phyloP scores from a whole-genome alignment of 2,329 filamentous ascomycete genomes.

The Dendryphion nanum region DNA sequence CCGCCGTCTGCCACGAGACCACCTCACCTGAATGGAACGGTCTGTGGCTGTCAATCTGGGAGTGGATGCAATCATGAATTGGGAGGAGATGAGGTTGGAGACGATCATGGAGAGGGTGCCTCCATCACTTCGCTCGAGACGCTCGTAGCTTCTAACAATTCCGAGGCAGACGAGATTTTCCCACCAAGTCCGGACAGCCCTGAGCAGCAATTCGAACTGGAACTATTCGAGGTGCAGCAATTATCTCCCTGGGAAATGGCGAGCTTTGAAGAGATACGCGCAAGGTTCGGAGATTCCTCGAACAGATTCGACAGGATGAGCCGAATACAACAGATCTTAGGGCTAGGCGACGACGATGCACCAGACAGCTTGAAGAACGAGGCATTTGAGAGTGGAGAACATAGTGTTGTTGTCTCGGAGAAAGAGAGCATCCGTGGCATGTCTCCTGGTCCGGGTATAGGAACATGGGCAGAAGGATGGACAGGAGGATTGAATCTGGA shows the following conservation, averaged over 20 bases:
- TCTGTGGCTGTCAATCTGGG: conserved; percentile 23
- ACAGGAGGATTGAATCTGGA: too few species aligned
- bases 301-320: conserved; percentile 4
- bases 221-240: conserved; percentile 1
- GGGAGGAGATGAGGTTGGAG: conserved; percentile 11
- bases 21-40: conserved; percentile 20
- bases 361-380: conserved; percentile 12
- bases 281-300: background rate
- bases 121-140: conserved; percentile 6
- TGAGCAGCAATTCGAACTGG: conserved; percentile 3
- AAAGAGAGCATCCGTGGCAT: conserved; percentile 12
- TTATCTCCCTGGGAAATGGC: background rate
- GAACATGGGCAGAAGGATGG: conserved; percentile 9
- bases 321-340: conserved; percentile 4
- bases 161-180: conserved; percentile 1
- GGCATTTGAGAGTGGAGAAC: conserved; percentile 9
- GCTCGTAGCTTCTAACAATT: conserved; percentile 8
- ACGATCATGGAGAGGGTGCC: conserved; percentile 8
- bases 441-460: conserved; percentile 24
- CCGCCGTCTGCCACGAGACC: conserved; percentile 11
- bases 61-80: conserved; percentile 10
- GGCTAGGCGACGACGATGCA: conserved; percentile 3
- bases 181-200: conserved; percentile 3
- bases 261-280: background rate
- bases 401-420: conserved; percentile 9